phyloP scores from a whole-genome alignment of 371 early-diverging fungal genomes.

The Rhizopus microsporus region DNA sequence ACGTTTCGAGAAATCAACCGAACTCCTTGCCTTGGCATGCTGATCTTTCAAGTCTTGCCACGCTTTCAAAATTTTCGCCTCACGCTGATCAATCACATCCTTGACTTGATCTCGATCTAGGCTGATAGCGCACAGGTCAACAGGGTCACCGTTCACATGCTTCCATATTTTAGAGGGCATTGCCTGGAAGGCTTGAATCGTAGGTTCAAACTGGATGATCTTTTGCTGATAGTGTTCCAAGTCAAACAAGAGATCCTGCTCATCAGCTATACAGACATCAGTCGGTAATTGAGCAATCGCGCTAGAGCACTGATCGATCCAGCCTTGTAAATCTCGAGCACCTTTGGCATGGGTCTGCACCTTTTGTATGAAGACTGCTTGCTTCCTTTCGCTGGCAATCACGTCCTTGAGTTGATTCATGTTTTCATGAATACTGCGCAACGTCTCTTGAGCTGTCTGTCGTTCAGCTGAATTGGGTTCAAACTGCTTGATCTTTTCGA shows the following conservation, averaged over 20 bases:
- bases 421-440: slow-evolving; percentile 22
- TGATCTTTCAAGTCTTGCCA: slow-evolving; percentile 41
- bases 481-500: slow-evolving; percentile 25
- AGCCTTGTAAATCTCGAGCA: slow-evolving; percentile 40
- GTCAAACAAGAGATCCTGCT: slow-evolving; percentile 40
- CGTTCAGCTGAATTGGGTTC: slow-evolving; percentile 27
- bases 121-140: slow-evolving; percentile 29
- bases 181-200: slow-evolving; percentile 41
- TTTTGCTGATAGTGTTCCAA: slow-evolving; percentile 40
- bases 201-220: slow-evolving; percentile 36
- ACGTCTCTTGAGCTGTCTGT: slow-evolving; percentile 28
- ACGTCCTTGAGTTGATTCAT: slow-evolving; percentile 29
- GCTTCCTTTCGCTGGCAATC: slow-evolving; percentile 38
- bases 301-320: slow-evolving; percentile 45
- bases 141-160: slow-evolving; percentile 20
- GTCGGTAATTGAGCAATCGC: slow-evolving; percentile 39
- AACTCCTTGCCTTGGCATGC: slow-evolving; percentile 20
- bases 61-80: slow-evolving; percentile 31
- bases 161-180: slow-evolving; percentile 37
- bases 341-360: slow-evolving; percentile 45
- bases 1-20: slow-evolving; percentile 33
- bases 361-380: slow-evolving; percentile 43
- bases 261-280: slow-evolving; percentile 43
- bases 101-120: slow-evolving; percentile 28
- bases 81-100: slow-evolving; percentile 26